Conservation (phyloP, 257 asterid species). For the Solanum ossicruentum region DNA sequence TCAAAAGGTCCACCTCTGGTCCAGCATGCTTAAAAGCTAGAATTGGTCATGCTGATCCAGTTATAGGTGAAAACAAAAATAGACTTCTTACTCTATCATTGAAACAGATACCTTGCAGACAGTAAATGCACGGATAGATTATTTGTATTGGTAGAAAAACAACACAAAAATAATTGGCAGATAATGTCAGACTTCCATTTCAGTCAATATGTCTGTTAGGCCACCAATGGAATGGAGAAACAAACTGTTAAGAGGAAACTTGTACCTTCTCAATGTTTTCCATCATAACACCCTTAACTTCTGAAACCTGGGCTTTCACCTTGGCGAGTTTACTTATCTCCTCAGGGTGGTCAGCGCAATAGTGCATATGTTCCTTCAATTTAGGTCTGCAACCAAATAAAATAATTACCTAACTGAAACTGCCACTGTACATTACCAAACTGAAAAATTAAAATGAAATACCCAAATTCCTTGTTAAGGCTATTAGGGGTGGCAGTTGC, state of each 20-base stretch:
- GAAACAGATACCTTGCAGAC: background rate
- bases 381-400: background rate
- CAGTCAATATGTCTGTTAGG: background rate
- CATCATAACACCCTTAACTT: too few relatives aligned
- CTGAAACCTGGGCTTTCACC: too few relatives aligned
- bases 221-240: background rate
- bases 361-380: too few relatives aligned
- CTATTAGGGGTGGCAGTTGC: slow-evolving; percentile 58
- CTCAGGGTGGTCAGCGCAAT: too few relatives aligned
- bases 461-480: slow-evolving; percentile 72
- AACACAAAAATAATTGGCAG: background rate
- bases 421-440: background rate
- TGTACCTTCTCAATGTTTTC: too few relatives aligned
- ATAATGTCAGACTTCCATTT: background rate
- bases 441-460: background rate
- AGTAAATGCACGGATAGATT: background rate
- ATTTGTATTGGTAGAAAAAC: background rate
- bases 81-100: background rate
- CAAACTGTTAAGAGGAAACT: background rate
- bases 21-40: background rate
- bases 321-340: too few relatives aligned
- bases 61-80: background rate
- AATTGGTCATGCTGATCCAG: background rate
- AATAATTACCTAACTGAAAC: background rate
- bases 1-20: background rate